These are phyloP conservation scores for Tylopilus rubrobrunneus DNA, from an alignment of 768 basidiomycete species.

Conservation along the genomic window DNA sequence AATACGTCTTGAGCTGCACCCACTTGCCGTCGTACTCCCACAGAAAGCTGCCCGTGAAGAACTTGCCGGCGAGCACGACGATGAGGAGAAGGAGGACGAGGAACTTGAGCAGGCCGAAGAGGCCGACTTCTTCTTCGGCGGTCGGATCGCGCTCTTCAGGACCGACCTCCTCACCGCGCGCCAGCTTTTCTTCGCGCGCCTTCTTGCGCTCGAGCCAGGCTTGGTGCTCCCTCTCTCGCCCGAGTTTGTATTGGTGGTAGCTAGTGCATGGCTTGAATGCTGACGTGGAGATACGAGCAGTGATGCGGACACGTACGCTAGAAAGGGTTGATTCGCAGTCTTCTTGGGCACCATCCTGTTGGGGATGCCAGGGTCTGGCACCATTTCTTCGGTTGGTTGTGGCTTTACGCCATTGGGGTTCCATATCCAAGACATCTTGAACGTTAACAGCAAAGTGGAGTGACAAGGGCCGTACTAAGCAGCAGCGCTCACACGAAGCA, in stretches of 20 bases:
- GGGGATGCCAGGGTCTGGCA: slow-evolving; percentile 60
- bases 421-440: slow-evolving; percentile 64
- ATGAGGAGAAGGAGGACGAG: slow-evolving; percentile 52
- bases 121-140: slow-evolving; percentile 59
- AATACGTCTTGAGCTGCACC: slow-evolving; percentile 54
- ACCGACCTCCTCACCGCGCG: slow-evolving; percentile 67
- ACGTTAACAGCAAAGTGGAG: background rate
- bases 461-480: background rate
- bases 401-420: slow-evolving; percentile 40
- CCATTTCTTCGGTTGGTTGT: slow-evolving; percentile 45
- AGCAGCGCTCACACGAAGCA: background rate
- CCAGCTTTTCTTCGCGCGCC: slow-evolving; percentile 68
- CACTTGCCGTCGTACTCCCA: slow-evolving; percentile 80
- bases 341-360: slow-evolving; percentile 75
- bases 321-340: slow-evolving; percentile 80
- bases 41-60: slow-evolving; percentile 79
- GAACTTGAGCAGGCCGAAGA: slow-evolving; percentile 67
- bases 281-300: background rate
- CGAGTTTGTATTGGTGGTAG: slow-evolving; percentile 62
- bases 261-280: slow-evolving; percentile 33
- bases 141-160: slow-evolving; percentile 75
- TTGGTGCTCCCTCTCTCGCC: slow-evolving; percentile 55
- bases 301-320: slow-evolving; percentile 52
- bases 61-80: slow-evolving; percentile 64
- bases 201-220: slow-evolving; percentile 69